Conservation (phyloP, 345 rosid genomes). For the Citrus unshiu region DNA sequence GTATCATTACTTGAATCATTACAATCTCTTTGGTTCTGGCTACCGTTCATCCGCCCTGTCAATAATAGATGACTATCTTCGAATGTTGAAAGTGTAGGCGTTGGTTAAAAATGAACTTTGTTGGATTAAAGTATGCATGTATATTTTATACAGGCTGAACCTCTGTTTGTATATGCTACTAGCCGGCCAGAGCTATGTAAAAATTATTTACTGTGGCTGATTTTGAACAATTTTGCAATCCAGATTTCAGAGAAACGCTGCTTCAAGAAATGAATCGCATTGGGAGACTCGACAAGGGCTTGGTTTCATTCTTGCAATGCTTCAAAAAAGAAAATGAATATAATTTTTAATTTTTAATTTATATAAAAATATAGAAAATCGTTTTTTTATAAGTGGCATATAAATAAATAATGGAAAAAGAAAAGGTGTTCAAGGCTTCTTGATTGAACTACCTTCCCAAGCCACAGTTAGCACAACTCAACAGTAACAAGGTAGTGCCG, state of each 20-base stretch:
- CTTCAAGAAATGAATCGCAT: background rate
- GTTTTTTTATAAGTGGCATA: no score
- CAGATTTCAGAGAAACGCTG: background rate
- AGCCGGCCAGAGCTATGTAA: background rate
- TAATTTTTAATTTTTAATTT: no score
- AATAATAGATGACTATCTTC: constrained; percentile 66
- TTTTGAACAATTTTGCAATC: background rate
- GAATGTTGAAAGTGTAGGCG: constrained; percentile 42
- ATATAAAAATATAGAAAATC: no score
- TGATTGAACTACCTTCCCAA: no score
- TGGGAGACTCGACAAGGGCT: no score
- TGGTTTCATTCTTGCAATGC: no score
- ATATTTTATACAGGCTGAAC: background rate
- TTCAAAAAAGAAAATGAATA: no score
- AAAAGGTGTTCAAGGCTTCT: no score
- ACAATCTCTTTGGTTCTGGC: constrained; percentile 87
- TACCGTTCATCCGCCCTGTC: constrained; percentile 80
- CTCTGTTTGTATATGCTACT: background rate
- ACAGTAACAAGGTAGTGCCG: no score
- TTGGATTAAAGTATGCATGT: background rate
- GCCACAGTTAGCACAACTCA: no score
- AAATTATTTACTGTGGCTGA: background rate
- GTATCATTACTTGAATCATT: constrained; percentile 92
- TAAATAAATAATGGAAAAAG: no score
- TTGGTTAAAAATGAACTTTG: background rate